Evolutionary conservation across 23 red algal species (phyloP).

Genomic region (Chondrus crispus): DNA sequence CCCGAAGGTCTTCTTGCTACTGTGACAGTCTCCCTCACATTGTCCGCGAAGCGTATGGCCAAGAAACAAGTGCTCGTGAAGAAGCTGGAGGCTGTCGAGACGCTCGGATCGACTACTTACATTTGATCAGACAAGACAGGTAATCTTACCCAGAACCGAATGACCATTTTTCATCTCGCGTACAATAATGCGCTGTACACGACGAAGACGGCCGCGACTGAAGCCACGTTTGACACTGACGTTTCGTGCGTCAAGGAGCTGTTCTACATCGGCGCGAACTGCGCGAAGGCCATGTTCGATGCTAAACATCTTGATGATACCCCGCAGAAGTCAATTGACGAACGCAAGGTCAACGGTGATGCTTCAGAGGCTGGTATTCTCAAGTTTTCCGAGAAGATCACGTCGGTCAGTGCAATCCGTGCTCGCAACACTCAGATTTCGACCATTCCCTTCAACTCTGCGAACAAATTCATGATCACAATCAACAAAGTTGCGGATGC

Average conservation of each 20-base stretch:
- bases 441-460: conserved; percentile 61
- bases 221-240: conserved; percentile 21
- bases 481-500: conserved; percentile 22
- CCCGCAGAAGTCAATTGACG: conserved; percentile 31
- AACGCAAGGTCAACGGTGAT: conserved; percentile 73
- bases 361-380: conserved; percentile 76
- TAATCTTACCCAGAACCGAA: conserved; percentile 75
- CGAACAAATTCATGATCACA: conserved; percentile 67
- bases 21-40: conserved; percentile 56
- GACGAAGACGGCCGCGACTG: conserved; percentile 2
- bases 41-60: conserved; percentile 54
- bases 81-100: conserved; percentile 56
- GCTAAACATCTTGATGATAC: conserved; percentile 4
- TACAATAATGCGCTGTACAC: conserved; percentile 17
- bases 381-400: conserved; percentile 65
- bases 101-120: conserved; percentile 59
- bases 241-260: conserved; percentile 34
- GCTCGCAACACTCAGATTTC: conserved; percentile 8
- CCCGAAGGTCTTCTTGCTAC: conserved; percentile 70
- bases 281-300: conserved; percentile 44
- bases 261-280: conserved; percentile 17
- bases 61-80: conserved; percentile 64
- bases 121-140: conserved; percentile 82
- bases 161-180: conserved; percentile 50
- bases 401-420: not conserved